Evolutionary conservation across 345 rosid genomes (phyloP).

Genomic region (Hevea brasiliensis): DNA sequence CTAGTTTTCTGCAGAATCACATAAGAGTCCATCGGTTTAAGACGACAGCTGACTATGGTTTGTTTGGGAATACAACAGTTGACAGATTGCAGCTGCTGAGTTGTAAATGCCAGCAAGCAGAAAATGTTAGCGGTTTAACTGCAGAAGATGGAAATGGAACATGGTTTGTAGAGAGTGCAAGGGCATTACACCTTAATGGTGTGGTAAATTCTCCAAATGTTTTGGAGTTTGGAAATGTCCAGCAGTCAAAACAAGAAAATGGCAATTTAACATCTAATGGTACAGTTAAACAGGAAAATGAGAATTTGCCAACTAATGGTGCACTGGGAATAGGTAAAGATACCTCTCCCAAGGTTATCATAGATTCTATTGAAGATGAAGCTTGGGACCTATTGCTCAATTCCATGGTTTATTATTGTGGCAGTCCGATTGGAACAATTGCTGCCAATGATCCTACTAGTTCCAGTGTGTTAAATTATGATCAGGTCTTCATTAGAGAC

Average conservation of each 20-base stretch:
- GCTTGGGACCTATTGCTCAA: constrained; percentile 81
- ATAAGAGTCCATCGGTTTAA: constrained; percentile 14
- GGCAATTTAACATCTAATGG: constrained; percentile 37
- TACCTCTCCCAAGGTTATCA: constrained; percentile 26
- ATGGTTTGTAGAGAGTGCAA: constrained; percentile 43
- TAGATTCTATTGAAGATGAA: constrained; percentile 66
- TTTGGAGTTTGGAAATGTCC: constrained; percentile 39
- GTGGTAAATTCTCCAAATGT: constrained; percentile 21
- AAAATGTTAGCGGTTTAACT: constrained; percentile 36
- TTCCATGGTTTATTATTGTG: constrained; percentile 73
- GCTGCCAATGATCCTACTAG: constrained; percentile 86
- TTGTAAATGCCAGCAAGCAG: constrained; percentile 59
- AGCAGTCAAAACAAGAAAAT: constrained; percentile 35
- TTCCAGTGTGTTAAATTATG: constrained; percentile 66
- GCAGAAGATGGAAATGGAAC: constrained; percentile 32
- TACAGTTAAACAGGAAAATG: constrained; percentile 14
- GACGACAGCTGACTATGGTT: constrained; percentile 13
- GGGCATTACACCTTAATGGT: constrained; percentile 44
- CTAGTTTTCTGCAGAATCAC: constrained; percentile 24
- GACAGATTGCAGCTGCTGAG: constrained; percentile 19
- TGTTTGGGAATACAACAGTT: constrained; percentile 5
- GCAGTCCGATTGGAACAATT: constrained; percentile 82
- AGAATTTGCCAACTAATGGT: constrained; percentile 12
- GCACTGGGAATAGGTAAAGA: constrained; percentile 22
- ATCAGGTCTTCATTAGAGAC: constrained; percentile 51